phyloP scores from a whole-genome alignment of 1,139 yeast genomes.

The Tardiomyces blankii region DNA sequence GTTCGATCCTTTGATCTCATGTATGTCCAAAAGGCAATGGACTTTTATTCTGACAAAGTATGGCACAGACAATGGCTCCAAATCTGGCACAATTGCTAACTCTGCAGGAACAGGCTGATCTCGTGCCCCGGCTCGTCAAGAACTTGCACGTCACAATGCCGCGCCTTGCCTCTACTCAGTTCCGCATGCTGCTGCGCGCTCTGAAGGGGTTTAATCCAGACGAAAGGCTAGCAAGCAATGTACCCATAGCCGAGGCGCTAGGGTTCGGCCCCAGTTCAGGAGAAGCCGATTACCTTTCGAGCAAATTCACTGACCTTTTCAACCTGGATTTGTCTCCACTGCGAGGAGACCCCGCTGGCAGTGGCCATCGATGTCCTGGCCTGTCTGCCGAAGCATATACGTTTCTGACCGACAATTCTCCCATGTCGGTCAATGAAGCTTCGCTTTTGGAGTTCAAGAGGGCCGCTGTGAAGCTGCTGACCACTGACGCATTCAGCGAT shows the following conservation, averaged over 20 bases:
- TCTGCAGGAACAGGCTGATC: slow-evolving; percentile 25
- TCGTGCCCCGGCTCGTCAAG: slow-evolving; percentile 4
- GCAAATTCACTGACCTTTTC: slow-evolving; percentile 44
- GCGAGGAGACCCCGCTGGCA: neutral
- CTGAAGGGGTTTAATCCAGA: slow-evolving; percentile 1
- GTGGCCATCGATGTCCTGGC: slow-evolving; percentile 40
- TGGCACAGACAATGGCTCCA: neutral
- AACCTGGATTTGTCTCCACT: slow-evolving; percentile 31
- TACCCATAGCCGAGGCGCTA: slow-evolving; percentile 15
- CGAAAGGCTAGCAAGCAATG: slow-evolving; percentile 14
- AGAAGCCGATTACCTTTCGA: slow-evolving; percentile 36
- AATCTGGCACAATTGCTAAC: slow-evolving; percentile 19
- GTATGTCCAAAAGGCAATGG: slow-evolving; percentile 56
- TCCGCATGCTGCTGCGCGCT: slow-evolving; percentile 6
- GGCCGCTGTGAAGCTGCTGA: slow-evolving; percentile 31
- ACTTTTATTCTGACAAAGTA: slow-evolving; percentile 11
- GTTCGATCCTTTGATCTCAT: slow-evolving; percentile 57
- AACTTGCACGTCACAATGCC: neutral
- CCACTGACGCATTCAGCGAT: slow-evolving; percentile 13
- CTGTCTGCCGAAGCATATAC: slow-evolving; percentile 42
- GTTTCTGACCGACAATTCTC: slow-evolving; percentile 59
- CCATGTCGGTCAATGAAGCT: slow-evolving; percentile 42
- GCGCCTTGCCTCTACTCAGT: slow-evolving; percentile 5
- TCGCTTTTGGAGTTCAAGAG: slow-evolving; percentile 40
- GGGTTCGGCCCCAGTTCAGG: slow-evolving; percentile 19